Percentiles rank a stretch among this genome's conserved stretches.
phyloP scores from a whole-genome alignment of 1,284 basidiomycete genomes.

The Psilocybe mexicana region DNA sequence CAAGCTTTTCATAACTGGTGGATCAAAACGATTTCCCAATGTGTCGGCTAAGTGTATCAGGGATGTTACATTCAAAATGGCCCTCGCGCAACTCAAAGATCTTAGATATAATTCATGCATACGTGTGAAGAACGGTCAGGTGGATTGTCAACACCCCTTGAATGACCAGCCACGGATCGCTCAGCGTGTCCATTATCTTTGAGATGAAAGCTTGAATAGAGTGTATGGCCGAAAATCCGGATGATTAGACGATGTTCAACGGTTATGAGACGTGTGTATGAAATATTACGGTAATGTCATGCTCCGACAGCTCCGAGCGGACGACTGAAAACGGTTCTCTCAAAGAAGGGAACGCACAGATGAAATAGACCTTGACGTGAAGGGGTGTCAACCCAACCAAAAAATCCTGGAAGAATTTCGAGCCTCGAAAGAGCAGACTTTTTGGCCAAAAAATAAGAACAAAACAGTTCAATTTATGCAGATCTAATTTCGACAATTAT shows the following conservation, averaged over 20 bases:
- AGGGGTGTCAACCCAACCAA: too few relatives aligned
- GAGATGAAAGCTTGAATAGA: background rate
- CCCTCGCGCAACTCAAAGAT: background rate
- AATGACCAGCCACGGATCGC: background rate
- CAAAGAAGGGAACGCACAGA: too few relatives aligned
- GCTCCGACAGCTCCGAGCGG: background rate
- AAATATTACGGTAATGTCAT: background rate
- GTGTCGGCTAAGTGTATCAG: too few relatives aligned
- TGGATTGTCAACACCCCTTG: background rate
- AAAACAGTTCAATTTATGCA: conserved; percentile 16
- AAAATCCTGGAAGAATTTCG: too few relatives aligned
- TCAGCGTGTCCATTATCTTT: background rate
- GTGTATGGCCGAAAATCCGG: background rate
- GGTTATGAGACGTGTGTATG: background rate
- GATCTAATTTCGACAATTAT: conserved; percentile 4
- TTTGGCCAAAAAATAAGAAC: background rate
- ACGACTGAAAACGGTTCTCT: too few relatives aligned
- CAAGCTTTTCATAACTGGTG: too few relatives aligned
- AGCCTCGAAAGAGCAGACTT: background rate
- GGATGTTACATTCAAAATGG: background rate
- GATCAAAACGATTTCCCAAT: too few relatives aligned
- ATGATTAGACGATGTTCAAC: background rate
- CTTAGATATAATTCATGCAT: background rate
- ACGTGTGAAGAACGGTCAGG: background rate
- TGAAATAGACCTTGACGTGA: too few relatives aligned